These are phyloP conservation scores for Plectosphaerella cucumerina DNA, from an alignment of 2,329 filamentous ascomycete genomes.

Conservation along the genomic window DNA sequence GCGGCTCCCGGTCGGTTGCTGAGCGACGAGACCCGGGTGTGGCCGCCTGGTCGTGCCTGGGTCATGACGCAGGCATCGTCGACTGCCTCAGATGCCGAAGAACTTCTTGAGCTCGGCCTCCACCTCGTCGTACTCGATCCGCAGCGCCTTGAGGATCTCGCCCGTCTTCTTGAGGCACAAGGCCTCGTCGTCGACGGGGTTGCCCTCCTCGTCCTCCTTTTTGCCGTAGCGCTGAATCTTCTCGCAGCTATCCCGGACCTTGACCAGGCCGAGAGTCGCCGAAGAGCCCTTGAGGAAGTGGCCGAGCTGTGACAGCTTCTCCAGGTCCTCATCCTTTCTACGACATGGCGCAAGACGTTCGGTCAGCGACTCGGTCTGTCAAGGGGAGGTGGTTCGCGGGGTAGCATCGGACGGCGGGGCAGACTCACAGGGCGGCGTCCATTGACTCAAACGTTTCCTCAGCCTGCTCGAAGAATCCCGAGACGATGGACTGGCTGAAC, in stretches of 20 bases:
- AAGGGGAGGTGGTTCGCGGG: constrained; percentile 3
- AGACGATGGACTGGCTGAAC: constrained; percentile 85
- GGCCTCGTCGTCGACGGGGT: constrained; percentile 59
- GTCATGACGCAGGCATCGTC: no score
- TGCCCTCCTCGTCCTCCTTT: constrained; percentile 73
- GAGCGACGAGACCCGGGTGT: no score
- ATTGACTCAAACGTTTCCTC: constrained; percentile 82
- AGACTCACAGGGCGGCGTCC: constrained; percentile 73
- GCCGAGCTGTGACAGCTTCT: constrained; percentile 75
- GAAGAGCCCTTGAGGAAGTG: constrained; percentile 98
- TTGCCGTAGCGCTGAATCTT: constrained; percentile 94
- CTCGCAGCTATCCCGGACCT: constrained; percentile 90
- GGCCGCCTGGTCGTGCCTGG: no score
- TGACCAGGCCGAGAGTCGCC: constrained; percentile 84
- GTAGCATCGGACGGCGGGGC: no score
- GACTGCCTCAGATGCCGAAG: constrained; percentile 32
- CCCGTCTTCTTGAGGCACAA: constrained; percentile 67
- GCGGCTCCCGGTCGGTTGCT: no score
- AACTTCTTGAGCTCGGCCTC: constrained; percentile 67
- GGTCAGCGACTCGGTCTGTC: constrained; percentile 4
- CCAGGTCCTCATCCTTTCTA: constrained; percentile 66
- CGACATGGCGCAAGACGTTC: constrained; percentile 4
- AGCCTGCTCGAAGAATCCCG: constrained; percentile 90
- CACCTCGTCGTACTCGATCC: constrained; percentile 71
- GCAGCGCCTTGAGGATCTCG: constrained; percentile 66